Evolutionary conservation across 192 early-diverging fungal genomes (phyloP).

Genomic region (Backusella liffmaniae): DNA sequence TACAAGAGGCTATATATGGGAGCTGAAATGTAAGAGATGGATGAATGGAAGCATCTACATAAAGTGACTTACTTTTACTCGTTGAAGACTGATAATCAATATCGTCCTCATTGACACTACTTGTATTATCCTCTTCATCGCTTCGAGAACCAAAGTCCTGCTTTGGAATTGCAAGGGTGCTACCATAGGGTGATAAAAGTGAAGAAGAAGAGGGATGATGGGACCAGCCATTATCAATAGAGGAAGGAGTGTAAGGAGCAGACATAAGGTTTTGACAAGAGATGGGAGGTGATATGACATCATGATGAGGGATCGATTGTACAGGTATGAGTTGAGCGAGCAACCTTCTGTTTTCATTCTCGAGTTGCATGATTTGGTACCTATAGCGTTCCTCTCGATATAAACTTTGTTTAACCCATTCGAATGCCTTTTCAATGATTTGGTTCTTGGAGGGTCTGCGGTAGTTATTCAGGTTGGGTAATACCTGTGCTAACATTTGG

Average conservation of each 20-base stretch:
- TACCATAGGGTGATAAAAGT: neutral
- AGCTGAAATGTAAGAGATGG: neutral
- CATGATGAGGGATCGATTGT: neutral
- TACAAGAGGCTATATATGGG: neutral
- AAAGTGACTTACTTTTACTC: neutral
- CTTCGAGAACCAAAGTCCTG: neutral
- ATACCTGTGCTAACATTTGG: conserved; percentile 71
- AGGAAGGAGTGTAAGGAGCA: neutral
- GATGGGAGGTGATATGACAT: neutral
- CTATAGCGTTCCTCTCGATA: neutral
- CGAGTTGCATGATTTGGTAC: neutral
- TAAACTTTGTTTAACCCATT: conserved; percentile 40
- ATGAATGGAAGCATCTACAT: neutral
- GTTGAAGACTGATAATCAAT: conserved; percentile 3
- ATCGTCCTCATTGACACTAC: neutral
- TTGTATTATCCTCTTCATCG: neutral
- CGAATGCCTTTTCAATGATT: conserved; percentile 73
- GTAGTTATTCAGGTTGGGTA: conserved; percentile 66
- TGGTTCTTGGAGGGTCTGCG: conserved; percentile 73
- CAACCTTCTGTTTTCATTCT: neutral
- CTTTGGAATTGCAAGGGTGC: neutral
- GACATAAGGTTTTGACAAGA: neutral
- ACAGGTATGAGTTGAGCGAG: neutral
- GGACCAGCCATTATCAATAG: neutral
- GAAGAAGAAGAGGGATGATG: neutral